These are phyloP conservation scores for Xylaria arbuscula DNA, from an alignment of 2,329 filamentous ascomycete species.

Conservation along the genomic window DNA sequence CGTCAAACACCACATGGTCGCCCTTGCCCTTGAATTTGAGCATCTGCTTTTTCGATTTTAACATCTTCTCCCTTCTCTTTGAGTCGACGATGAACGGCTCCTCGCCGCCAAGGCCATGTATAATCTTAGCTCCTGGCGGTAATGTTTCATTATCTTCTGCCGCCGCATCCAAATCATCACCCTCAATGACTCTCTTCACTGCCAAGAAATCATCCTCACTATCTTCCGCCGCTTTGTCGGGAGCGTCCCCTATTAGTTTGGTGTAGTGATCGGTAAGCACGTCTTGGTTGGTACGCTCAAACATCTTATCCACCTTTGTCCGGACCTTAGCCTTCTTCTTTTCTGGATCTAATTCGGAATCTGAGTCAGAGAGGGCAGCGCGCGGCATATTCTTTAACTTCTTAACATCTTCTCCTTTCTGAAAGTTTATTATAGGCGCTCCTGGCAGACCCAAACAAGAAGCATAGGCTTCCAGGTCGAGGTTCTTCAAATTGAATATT, in stretches of 20 bases:
- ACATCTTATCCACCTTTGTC: constrained; percentile 98
- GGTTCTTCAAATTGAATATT: constrained; percentile 83
- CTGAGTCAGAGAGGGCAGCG: constrained; percentile 71
- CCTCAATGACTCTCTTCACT: constrained; percentile 87
- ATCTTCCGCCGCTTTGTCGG: constrained; percentile 57
- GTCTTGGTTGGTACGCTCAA: constrained; percentile 95
- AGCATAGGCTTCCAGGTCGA: constrained; percentile 88
- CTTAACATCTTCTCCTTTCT: constrained; percentile 90
- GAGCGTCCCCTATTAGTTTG: constrained; percentile 75
- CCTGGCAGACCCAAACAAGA: constrained; percentile 88
- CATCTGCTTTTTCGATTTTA: constrained; percentile 94
- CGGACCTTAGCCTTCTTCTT: constrained; percentile 73
- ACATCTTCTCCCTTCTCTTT: constrained; percentile 93
- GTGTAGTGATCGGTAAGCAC: constrained; percentile 93
- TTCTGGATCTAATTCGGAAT: constrained; percentile 66
- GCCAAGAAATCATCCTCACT: constrained; percentile 84
- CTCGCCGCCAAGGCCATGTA: constrained; percentile 74
- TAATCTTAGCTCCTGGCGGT: constrained; percentile 64
- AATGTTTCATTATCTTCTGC: constrained; percentile 56
- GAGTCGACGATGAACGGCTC: constrained; percentile 88
- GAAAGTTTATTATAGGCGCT: constrained; percentile 90
- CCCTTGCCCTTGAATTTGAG: constrained; percentile 90
- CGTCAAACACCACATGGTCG: constrained; percentile 89
- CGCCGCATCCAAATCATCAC: constrained; percentile 68
- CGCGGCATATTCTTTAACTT: constrained; percentile 87